phyloP scores from a whole-genome alignment of 2,329 filamentous ascomycete species.

The Penicillium sp. region DNA sequence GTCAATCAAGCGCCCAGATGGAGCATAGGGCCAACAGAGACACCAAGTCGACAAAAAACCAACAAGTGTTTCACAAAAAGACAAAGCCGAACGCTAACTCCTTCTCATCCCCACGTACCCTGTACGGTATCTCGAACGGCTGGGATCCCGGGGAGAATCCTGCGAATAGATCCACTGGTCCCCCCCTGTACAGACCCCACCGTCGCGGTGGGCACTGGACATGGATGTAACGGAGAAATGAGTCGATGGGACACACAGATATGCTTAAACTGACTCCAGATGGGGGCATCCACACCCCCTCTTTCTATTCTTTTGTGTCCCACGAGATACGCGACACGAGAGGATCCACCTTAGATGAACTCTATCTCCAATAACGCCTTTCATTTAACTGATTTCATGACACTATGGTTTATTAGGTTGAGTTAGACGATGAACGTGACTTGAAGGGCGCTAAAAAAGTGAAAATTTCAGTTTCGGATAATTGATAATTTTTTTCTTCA shows the following conservation, averaged over 20 bases:
- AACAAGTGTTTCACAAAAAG: not conserved
- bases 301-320: conserved; percentile 3
- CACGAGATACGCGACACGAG: conserved; percentile 4
- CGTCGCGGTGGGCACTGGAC: conserved; percentile 25
- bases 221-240: conserved; percentile 28
- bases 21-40: not conserved
- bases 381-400: not conserved
- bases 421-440: not conserved
- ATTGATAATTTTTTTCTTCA: not conserved
- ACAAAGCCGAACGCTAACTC: not conserved
- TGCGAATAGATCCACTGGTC: conserved; percentile 22
- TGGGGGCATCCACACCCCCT: conserved; percentile 14
- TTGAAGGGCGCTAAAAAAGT: not conserved
- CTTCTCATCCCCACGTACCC: conserved; percentile 3
- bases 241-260: conserved; percentile 25
- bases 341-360: conserved; percentile 1
- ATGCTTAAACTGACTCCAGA: conserved; percentile 31
- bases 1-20: not conserved
- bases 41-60: not conserved
- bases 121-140: conserved; percentile 13
- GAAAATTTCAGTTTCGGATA: not conserved
- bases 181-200: conserved; percentile 20
- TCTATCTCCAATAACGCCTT: conserved; percentile 4
- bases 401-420: not conserved
- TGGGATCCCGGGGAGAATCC: conserved; percentile 23